Conservation (phyloP, 2,329 filamentous ascomycete species). For the Byssothecium circinans region DNA sequence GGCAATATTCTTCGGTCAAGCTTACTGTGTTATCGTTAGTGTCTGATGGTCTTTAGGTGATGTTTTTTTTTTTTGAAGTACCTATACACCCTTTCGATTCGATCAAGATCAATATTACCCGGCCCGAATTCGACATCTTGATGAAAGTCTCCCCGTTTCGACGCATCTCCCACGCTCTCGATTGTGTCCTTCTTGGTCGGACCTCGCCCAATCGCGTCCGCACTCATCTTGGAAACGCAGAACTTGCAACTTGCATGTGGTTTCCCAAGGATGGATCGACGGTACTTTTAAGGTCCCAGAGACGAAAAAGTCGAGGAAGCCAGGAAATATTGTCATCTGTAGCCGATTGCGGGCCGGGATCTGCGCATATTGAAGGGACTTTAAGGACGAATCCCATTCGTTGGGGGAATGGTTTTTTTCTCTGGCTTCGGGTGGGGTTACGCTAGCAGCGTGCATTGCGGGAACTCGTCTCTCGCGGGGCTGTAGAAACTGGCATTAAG, state of each 20-base stretch:
- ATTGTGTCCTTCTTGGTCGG: constrained; percentile 22
- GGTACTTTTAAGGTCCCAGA: background rate
- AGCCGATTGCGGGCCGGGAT: constrained; percentile 11
- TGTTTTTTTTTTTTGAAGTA: constrained; percentile 15
- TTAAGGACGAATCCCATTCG: constrained; percentile 8
- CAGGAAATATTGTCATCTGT: background rate
- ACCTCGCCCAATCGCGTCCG: constrained; percentile 15
- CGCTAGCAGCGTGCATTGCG: constrained; percentile 20
- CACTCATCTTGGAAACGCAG: constrained; percentile 22
- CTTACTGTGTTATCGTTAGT: constrained; percentile 47
- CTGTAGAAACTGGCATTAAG: too few species aligned
- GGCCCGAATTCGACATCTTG: constrained; percentile 38
- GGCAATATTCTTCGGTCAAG: constrained; percentile 62
- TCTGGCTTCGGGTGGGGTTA: constrained; percentile 20
- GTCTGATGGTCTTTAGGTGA: background rate
- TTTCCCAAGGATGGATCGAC: background rate
- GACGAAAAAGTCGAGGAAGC: background rate
- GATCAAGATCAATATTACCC: constrained; percentile 38
- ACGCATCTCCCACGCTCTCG: constrained; percentile 9
- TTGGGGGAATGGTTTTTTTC: constrained; percentile 22
- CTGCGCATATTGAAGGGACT: constrained; percentile 2
- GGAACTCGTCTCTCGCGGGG: background rate
- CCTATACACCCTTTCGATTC: constrained; percentile 43
- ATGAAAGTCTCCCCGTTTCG: constrained; percentile 30
- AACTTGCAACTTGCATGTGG: background rate